Conservation (phyloP, 2,329 filamentous ascomycete genomes). For the Coniochaeta hoffmannii region DNA sequence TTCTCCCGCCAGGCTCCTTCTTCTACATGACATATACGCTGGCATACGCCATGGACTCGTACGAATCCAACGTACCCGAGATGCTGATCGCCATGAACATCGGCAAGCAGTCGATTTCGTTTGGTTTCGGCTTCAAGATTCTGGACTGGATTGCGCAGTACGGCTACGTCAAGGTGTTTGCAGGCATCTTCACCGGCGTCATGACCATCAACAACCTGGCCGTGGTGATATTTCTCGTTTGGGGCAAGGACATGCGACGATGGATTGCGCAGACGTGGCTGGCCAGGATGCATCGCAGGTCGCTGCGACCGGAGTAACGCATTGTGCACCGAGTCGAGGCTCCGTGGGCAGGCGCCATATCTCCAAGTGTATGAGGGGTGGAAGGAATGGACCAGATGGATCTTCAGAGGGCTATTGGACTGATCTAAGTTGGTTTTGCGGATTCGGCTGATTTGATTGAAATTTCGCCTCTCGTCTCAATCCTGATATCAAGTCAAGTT, state of each 20-base stretch:
- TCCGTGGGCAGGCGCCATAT: background rate
- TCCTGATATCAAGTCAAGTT: background rate
- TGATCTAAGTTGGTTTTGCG: background rate
- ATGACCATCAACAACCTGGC: conserved; percentile 40
- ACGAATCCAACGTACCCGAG: conserved; percentile 49
- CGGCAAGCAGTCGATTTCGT: conserved; percentile 47
- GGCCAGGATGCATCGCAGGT: conserved; percentile 31
- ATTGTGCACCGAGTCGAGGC: background rate
- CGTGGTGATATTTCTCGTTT: conserved; percentile 41
- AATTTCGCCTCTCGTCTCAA: background rate
- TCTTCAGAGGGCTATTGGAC: background rate
- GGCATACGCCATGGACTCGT: conserved; percentile 53
- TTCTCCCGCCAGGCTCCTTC: conserved; percentile 33
- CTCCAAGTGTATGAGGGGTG: background rate
- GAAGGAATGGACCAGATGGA: background rate
- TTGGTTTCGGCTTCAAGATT: conserved; percentile 41
- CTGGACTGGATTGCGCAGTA: conserved; percentile 40
- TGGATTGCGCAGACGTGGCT: conserved; percentile 39
- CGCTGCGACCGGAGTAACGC: background rate
- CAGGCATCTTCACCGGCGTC: conserved; percentile 39
- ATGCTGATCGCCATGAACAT: conserved; percentile 55
- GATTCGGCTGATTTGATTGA: background rate
- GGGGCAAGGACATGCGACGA: conserved; percentile 39
- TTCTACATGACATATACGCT: conserved; percentile 52
- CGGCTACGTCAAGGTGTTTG: conserved; percentile 43